Evolutionary conservation across 2,329 filamentous ascomycete genomes (phyloP), one percentile per base, ranked within the genome.

Genomic region (Clarireedia monteithiana): DNA sequence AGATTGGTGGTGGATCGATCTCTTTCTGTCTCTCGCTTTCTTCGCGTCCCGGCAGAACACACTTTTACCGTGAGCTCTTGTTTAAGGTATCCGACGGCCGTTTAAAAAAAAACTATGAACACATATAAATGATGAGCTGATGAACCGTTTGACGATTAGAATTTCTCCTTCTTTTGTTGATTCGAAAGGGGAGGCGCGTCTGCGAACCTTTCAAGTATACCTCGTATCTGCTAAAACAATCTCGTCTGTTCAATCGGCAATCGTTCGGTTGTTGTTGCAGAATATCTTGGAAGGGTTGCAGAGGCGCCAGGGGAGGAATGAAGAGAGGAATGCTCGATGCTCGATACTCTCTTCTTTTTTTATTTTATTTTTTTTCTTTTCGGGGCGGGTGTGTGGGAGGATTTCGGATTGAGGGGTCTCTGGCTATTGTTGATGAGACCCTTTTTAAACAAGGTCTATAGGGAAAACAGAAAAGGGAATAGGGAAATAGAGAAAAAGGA

Each of bases 41-140:
- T 26, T 64, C 61, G 61, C 59, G 62, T 64, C 59, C 59, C 34
- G 38, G 52, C 26, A 57, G 62, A 66, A 61, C 54, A 62, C 66
- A 67, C 66, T 68, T 48, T 65, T 62, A 66, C 66, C 65, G 65
- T 64, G 62, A 53, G 56, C 51, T 59, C 58, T 55, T 52, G 47
- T 52, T 42, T 34, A 50, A 6, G 39, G 26, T n/a, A 45, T 45
- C 20, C 10, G n/a, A 20, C 14, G 15, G 20, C 24, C 34, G 12
- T n/a, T 48, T 38, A 6, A n/a, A 4, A 44, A 4, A 44, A 42
- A 50, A 42, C 52, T 55, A 50, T 27, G 27, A 4, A 14, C 39
- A 40, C 46, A 55, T 55, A 24, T 26, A 47, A 20, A 24, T 50
- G 34, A 55, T 49, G 45, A 49, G 45, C 27, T 26, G 45, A 14